These are phyloP conservation scores for Spergularia bocconei DNA, from an alignment of 148 eudicot species.

Conservation along the genomic window DNA sequence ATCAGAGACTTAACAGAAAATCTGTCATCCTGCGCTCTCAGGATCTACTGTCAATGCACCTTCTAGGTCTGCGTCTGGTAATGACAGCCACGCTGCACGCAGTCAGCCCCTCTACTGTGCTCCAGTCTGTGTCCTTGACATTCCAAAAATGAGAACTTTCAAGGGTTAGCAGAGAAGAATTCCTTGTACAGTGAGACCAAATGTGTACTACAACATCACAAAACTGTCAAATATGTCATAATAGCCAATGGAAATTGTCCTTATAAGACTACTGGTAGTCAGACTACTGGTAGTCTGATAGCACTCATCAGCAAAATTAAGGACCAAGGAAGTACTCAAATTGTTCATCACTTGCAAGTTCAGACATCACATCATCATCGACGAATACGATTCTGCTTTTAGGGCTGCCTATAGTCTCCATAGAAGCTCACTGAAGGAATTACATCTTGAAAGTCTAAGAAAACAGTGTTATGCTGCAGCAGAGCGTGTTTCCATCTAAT, in stretches of 20 bases:
- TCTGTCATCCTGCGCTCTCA: not conserved
- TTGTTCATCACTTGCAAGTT: not conserved
- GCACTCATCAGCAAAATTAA: too few species aligned
- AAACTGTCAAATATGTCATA: not conserved
- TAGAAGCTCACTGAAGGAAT: not conserved
- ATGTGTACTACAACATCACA: too few species aligned
- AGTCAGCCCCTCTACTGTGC: too few species aligned
- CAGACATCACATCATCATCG: not conserved
- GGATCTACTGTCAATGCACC: not conserved
- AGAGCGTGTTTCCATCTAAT: conserved; percentile 14
- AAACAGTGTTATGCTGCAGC: conserved; percentile 8
- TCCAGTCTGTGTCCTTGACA: too few species aligned
- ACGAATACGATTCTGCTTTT: not conserved
- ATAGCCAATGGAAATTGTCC: not conserved
- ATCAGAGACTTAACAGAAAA: not conserved
- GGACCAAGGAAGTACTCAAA: not conserved
- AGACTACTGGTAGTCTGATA: not conserved
- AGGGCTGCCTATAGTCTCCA: not conserved
- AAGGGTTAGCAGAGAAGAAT: not conserved
- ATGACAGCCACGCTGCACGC: not conserved
- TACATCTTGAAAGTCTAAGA: not conserved
- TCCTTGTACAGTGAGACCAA: too few species aligned
- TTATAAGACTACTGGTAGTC: not conserved
- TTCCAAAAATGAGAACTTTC: not conserved
- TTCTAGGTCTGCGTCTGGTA: not conserved